These are phyloP conservation scores for Pichia sp. DNA, from an alignment of 1,139 yeast species.

Conservation along the genomic window DNA sequence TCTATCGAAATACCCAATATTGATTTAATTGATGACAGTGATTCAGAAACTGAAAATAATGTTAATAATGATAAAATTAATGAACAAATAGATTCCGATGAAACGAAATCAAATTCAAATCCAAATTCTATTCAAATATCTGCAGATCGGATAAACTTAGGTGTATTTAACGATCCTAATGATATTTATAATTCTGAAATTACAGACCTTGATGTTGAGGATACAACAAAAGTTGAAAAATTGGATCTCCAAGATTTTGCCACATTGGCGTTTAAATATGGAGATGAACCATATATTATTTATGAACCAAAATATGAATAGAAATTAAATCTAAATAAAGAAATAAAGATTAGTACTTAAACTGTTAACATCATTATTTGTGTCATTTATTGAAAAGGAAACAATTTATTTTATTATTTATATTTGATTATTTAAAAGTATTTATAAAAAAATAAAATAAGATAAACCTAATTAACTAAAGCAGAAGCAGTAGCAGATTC, in stretches of 20 bases:
- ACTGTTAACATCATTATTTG: no score
- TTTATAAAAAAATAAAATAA: conserved; percentile 2
- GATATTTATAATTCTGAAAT: conserved; percentile 8
- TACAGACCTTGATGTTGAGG: conserved; percentile 7
- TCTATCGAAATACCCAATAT: conserved; percentile 32
- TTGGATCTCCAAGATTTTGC: conserved; percentile 21
- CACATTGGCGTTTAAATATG: conserved; percentile 35
- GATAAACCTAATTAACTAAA: conserved; percentile 77
- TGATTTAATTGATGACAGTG: conserved; percentile 26
- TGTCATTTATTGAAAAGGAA: no score
- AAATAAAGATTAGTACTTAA: neutral
- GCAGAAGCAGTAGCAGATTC: conserved; percentile 99
- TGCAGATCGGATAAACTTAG: conserved; percentile 8
- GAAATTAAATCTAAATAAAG: neutral
- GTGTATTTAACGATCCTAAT: conserved; percentile 2
- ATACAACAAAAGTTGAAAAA: conserved; percentile 14
- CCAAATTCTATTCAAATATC: conserved; percentile 1
- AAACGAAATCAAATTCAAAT: conserved; percentile 8
- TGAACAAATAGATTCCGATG: conserved; percentile 13
- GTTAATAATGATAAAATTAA: conserved; percentile 10
- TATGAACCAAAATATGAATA: conserved; percentile 32
- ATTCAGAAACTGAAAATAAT: conserved; percentile 23
- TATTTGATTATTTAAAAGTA: conserved; percentile 14
- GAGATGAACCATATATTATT: conserved; percentile 36
- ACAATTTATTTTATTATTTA: neutral